These are phyloP conservation scores for Aquilaria malaccensis DNA, from an alignment of 345 rosid species.

Conservation along the genomic window DNA sequence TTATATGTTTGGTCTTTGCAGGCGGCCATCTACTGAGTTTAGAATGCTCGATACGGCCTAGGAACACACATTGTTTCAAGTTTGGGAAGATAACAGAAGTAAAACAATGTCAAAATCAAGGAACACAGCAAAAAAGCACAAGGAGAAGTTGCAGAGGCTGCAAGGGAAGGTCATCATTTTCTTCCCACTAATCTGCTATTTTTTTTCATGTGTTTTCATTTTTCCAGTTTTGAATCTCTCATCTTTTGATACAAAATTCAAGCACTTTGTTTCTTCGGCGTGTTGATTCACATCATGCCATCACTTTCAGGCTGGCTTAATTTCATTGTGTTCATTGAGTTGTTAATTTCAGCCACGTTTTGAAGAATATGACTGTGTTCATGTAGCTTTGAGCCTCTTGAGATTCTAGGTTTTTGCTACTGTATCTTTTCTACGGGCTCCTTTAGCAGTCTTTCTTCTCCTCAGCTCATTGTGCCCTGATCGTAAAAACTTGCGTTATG, in stretches of 20 bases:
- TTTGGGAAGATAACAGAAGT: slow-evolving; percentile 11
- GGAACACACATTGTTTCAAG: background rate
- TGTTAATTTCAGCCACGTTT: background rate
- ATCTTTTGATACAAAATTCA: background rate
- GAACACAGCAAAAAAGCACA: slow-evolving; percentile 61
- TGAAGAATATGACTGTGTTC: background rate
- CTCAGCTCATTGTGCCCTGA: background rate
- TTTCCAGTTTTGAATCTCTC: background rate
- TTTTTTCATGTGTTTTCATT: background rate
- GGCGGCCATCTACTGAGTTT: too few species aligned
- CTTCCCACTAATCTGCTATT: background rate
- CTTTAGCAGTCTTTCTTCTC: background rate
- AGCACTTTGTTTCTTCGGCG: background rate
- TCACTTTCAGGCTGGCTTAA: background rate
- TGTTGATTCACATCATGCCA: too few species aligned
- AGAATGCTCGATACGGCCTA: slow-evolving; percentile 8
- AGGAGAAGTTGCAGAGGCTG: slow-evolving; percentile 62
- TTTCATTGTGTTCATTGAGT: background rate
- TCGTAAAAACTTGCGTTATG: background rate
- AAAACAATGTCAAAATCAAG: slow-evolving; percentile 24
- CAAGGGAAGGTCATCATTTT: slow-evolving; percentile 44
- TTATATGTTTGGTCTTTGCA: too few species aligned
- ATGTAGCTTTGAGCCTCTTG: background rate
- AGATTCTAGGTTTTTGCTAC: background rate
- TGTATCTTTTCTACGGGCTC: too few species aligned